These are phyloP conservation scores for Piper longum DNA, from an alignment of 164 flowering plant genomes.

Conservation along the genomic window DNA sequence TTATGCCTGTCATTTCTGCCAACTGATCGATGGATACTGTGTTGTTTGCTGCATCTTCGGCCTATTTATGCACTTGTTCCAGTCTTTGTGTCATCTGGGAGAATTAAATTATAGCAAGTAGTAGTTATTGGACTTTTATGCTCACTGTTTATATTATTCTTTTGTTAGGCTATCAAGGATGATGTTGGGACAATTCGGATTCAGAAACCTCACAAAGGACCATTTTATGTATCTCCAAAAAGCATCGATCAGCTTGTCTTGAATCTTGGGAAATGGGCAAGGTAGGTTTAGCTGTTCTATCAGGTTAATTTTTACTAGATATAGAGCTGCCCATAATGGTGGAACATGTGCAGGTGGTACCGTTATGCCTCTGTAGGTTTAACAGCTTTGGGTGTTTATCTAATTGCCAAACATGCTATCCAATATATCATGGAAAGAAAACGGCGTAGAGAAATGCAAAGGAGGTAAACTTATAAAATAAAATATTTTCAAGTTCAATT, in stretches of 20 bases:
- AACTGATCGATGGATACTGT: too few relatives aligned
- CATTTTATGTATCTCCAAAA: conserved; percentile 81
- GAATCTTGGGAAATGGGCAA: conserved; percentile 85
- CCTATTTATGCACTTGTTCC: too few relatives aligned
- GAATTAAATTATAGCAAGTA: too few relatives aligned
- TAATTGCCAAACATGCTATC: conserved; percentile 66
- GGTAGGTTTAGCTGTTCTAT: conserved; percentile 28
- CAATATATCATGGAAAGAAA: conserved; percentile 56
- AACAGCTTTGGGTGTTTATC: conserved; percentile 59
- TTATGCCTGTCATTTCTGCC: neutral
- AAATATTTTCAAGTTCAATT: too few relatives aligned
- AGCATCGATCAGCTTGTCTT: conserved; percentile 77
- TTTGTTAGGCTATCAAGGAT: conserved; percentile 73
- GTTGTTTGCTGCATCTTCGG: too few relatives aligned
- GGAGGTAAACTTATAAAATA: conserved; percentile 28
- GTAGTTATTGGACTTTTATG: too few relatives aligned
- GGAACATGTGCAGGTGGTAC: conserved; percentile 48
- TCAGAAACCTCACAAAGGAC: conserved; percentile 85
- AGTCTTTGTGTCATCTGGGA: too few relatives aligned
- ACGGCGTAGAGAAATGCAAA: conserved; percentile 60
- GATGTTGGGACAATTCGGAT: conserved; percentile 78
- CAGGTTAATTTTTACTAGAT: neutral
- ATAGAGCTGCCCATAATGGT: conserved; percentile 1
- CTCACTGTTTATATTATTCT: conserved; percentile 3
- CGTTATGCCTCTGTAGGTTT: conserved; percentile 77